Conservation (phyloP, 2,329 filamentous ascomycete genomes). For the Colletotrichum trifolii region DNA sequence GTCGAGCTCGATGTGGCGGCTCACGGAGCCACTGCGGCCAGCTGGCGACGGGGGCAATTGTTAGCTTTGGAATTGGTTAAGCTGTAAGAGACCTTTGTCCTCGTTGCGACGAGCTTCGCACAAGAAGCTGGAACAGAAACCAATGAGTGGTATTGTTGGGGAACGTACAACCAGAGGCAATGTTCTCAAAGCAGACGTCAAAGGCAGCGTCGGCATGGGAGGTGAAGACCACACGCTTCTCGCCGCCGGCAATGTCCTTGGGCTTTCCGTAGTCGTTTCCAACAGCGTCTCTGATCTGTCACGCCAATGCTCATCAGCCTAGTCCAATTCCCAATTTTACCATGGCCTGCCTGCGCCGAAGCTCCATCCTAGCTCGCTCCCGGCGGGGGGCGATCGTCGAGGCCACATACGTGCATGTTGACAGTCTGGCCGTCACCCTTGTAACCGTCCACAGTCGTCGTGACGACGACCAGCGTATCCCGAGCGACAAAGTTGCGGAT, state of each 20-base stretch:
- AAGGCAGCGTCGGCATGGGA: slow-evolving; percentile 92
- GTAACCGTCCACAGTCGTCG: slow-evolving; percentile 84
- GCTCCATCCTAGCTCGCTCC: neutral
- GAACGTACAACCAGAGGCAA: slow-evolving; percentile 74
- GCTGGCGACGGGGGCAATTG: slow-evolving; percentile 42
- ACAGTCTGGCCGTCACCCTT: slow-evolving; percentile 93
- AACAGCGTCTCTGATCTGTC: slow-evolving; percentile 90
- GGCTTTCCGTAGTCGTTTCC: slow-evolving; percentile 96
- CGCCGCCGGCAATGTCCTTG: slow-evolving; percentile 91
- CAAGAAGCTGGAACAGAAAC: slow-evolving; percentile 15
- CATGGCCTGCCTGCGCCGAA: neutral
- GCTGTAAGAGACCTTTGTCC: slow-evolving; percentile 2
- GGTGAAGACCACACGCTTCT: slow-evolving; percentile 93
- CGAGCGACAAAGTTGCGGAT: slow-evolving; percentile 94
- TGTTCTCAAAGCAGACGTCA: slow-evolving; percentile 96
- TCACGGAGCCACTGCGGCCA: slow-evolving; percentile 58
- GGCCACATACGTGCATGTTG: slow-evolving; percentile 84
- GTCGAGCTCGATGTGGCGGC: slow-evolving; percentile 86
- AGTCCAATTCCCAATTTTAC: neutral
- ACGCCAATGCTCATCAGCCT: slow-evolving; percentile 23
- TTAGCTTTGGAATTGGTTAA: slow-evolving; percentile 34
- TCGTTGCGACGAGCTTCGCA: too few relatives aligned
- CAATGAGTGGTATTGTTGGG: neutral
- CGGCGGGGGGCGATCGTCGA: neutral
- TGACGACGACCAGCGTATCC: slow-evolving; percentile 95